Evolutionary conservation across 306 rosid species (phyloP).

Genomic region (Sicyos edulis): DNA sequence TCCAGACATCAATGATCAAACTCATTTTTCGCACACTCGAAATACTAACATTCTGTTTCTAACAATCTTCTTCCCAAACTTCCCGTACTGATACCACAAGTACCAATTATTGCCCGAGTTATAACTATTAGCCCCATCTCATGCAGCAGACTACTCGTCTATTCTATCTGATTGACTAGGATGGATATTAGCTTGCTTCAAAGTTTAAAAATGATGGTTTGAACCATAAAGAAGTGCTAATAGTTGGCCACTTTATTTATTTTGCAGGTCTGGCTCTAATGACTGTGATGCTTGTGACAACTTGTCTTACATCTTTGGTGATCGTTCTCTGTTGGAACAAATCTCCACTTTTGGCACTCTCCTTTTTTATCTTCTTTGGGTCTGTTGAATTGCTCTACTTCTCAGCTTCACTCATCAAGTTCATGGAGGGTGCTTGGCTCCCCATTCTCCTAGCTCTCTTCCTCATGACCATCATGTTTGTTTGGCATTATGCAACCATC

Average conservation of each 20-base stretch:
- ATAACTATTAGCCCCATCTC: too few species aligned
- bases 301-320: slow-evolving; percentile 80
- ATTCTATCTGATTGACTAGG: neutral
- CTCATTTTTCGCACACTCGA: neutral
- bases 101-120: neutral
- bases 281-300: slow-evolving; percentile 94
- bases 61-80: neutral
- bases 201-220: neutral
- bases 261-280: slow-evolving; percentile 83
- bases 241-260: neutral
- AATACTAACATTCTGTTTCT: too few species aligned
- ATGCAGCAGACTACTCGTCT: neutral
- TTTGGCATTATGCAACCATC: slow-evolving; percentile 93
- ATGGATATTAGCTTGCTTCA: too few species aligned
- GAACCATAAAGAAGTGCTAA: neutral
- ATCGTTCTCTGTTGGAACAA: slow-evolving; percentile 79
- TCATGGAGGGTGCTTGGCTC: slow-evolving; percentile 94
- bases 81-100: neutral
- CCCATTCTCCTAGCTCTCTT: slow-evolving; percentile 83
- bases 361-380: slow-evolving; percentile 68
- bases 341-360: slow-evolving; percentile 60
- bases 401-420: slow-evolving; percentile 90
- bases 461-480: slow-evolving; percentile 81
- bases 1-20: neutral
- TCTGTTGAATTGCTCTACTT: slow-evolving; percentile 78